Base-by-base conservation (phyloP, 2,329 filamentous ascomycete species). In the Juglanconis sp. region DNA sequence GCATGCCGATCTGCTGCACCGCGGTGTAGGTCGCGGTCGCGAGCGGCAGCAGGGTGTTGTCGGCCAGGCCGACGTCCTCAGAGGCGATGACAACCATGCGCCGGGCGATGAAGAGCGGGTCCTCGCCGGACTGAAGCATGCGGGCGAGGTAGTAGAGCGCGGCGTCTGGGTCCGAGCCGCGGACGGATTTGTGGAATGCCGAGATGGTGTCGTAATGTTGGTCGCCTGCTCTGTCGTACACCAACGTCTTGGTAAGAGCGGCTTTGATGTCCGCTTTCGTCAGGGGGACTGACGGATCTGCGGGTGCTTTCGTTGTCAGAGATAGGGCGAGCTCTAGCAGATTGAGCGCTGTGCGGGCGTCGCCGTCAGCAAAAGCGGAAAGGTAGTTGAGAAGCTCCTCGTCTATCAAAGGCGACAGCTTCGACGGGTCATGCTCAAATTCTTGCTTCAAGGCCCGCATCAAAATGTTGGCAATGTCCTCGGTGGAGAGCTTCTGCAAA, bases 201-300 rank as follows among this genome's bases (percentile, higher is more conserved):
- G 91, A 96, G 69, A 99, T 98, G 56, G 91, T 95, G 71, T 99
- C 94, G 77, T 98, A 99, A 76, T 98, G 95, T 72, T 96, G 92
- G 74, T 99, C 95, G 56, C 95, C 94, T 0, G 90, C 91, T 57
- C 95, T 87, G 74, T 99, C 95, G 75, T 98, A 98, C 13, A 98
- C 92, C 1, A 98, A 80, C 0, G 94, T 98, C 71, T 93, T 93
- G 2, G 94, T 98, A 9, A 99, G 81, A 2, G 90, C 84, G 1
- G 86, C 80, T 71, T 96, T 96, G 71, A 99, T 86, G 61, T 87
- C 84, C 5, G 89, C 87, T 64, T 88, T 86, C 0, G 91, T 95
- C 64, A 89, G 87, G 9, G 80, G 64, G 1, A 62, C n/a, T n/a
- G 64, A 15, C 9, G 46, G 42, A 46, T 52, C 36, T 31, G 57